phyloP scores from a whole-genome alignment of 2,329 filamentous ascomycete species.

The Cladosporium colombiae region DNA sequence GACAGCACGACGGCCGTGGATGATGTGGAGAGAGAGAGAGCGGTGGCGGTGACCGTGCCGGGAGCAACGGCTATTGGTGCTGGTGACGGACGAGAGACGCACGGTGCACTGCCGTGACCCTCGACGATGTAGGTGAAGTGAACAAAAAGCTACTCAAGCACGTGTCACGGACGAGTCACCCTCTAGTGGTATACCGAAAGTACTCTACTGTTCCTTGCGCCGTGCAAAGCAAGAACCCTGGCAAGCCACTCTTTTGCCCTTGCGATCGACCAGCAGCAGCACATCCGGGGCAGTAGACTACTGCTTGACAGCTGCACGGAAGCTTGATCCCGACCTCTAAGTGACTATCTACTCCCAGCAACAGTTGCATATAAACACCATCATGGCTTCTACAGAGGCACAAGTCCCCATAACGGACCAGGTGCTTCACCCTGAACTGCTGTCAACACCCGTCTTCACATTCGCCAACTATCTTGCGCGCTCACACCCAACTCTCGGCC shows the following conservation, averaged over 20 bases:
- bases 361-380: neutral
- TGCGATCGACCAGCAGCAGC: slow-evolving; percentile 2
- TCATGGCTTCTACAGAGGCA: slow-evolving; percentile 29
- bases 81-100: neutral
- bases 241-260: neutral
- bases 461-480: slow-evolving; percentile 38
- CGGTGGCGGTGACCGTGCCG: slow-evolving; percentile 9
- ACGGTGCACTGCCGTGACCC: neutral
- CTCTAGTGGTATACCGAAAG: neutral
- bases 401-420: slow-evolving; percentile 29
- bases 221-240: slow-evolving; percentile 6
- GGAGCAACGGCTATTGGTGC: neutral
- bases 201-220: neutral
- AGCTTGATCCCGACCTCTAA: slow-evolving; percentile 4
- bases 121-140: neutral
- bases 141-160: neutral
- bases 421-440: slow-evolving; percentile 35
- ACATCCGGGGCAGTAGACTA: slow-evolving; percentile 1
- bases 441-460: slow-evolving; percentile 34
- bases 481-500: slow-evolving; percentile 35
- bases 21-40: slow-evolving; percentile 7
- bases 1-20: neutral
- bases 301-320: slow-evolving; percentile 2
- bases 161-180: neutral
- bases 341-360: neutral